These are phyloP conservation scores for Alternaria ethzedia DNA, from an alignment of 2,329 filamentous ascomycete species.

Conservation along the genomic window DNA sequence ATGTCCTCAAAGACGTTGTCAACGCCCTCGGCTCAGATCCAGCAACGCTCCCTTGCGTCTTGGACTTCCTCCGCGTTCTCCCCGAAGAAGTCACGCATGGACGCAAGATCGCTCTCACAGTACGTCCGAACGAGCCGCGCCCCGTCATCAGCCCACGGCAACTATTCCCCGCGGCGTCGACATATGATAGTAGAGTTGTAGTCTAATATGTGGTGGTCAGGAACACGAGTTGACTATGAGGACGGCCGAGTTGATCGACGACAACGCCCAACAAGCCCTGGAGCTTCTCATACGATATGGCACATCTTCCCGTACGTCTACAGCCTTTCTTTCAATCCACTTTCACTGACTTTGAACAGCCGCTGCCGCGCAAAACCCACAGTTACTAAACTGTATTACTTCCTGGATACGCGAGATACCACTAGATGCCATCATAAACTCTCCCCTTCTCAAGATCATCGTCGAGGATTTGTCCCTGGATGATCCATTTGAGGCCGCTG, in stretches of 20 bases:
- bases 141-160: slow-evolving; percentile 48
- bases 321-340: not conserved
- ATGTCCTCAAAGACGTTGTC: slow-evolving; percentile 84
- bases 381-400: slow-evolving; percentile 91
- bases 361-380: slow-evolving; percentile 81
- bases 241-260: slow-evolving; percentile 86
- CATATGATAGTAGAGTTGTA: slow-evolving; percentile 46
- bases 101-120: slow-evolving; percentile 98
- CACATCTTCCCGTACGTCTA: slow-evolving; percentile 79
- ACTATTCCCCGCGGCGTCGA: slow-evolving; percentile 37
- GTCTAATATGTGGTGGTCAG: slow-evolving; percentile 61
- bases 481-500: slow-evolving; percentile 80
- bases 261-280: slow-evolving; percentile 89
- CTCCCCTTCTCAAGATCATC: slow-evolving; percentile 81
- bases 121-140: slow-evolving; percentile 72
- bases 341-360: slow-evolving; percentile 49
- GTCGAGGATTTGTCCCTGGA: slow-evolving; percentile 79
- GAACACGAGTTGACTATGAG: slow-evolving; percentile 91
- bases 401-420: slow-evolving; percentile 97
- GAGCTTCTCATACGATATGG: slow-evolving; percentile 87
- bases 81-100: slow-evolving; percentile 99
- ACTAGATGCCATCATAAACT: slow-evolving; percentile 80
- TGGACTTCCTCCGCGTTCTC: slow-evolving; percentile 95
- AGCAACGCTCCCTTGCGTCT: slow-evolving; percentile 81
- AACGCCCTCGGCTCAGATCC: slow-evolving; percentile 76